Conservation (phyloP, 2,329 filamentous ascomycete species). For the Lachnellula hyalina region DNA sequence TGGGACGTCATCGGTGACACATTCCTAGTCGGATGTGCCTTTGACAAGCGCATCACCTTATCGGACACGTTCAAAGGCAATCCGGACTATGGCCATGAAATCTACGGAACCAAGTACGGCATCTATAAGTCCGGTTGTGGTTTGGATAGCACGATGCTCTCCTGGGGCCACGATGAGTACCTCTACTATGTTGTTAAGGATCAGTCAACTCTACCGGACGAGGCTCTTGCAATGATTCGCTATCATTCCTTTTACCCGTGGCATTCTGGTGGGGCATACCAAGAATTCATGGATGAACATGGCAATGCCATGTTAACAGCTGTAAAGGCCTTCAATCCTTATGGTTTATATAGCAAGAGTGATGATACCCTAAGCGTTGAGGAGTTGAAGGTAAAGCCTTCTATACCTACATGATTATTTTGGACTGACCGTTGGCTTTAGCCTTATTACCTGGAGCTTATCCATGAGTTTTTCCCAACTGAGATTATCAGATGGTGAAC, state of each 20-base stretch:
- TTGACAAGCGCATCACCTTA: slow-evolving; percentile 74
- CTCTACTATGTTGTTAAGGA: slow-evolving; percentile 82
- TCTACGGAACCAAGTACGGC: slow-evolving; percentile 71
- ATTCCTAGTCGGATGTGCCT: slow-evolving; percentile 72
- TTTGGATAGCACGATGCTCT: slow-evolving; percentile 81
- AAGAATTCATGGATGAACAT: slow-evolving; percentile 76
- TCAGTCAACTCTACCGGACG: slow-evolving; percentile 70
- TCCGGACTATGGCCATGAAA: slow-evolving; percentile 63
- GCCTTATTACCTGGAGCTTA: slow-evolving; percentile 69
- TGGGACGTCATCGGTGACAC: slow-evolving; percentile 92
- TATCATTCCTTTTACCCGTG: slow-evolving; percentile 92
- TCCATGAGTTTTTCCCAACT: slow-evolving; percentile 67
- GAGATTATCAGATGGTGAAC: slow-evolving; percentile 63
- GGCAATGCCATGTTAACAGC: slow-evolving; percentile 76
- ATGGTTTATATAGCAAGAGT: slow-evolving; percentile 88
- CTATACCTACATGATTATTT: neutral
- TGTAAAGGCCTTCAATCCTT: slow-evolving; percentile 83
- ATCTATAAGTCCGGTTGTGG: slow-evolving; percentile 79
- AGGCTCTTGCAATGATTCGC: slow-evolving; percentile 85
- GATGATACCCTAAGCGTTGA: slow-evolving; percentile 72
- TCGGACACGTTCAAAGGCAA: slow-evolving; percentile 74
- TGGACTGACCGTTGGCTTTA: slow-evolving; percentile 25
- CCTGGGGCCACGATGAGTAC: slow-evolving; percentile 87
- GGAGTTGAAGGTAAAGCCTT: slow-evolving; percentile 60
- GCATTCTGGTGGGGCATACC: slow-evolving; percentile 78